Evolutionary conservation across 208 protist species (phyloP).

Genomic region (Leishmania tropica): DNA sequence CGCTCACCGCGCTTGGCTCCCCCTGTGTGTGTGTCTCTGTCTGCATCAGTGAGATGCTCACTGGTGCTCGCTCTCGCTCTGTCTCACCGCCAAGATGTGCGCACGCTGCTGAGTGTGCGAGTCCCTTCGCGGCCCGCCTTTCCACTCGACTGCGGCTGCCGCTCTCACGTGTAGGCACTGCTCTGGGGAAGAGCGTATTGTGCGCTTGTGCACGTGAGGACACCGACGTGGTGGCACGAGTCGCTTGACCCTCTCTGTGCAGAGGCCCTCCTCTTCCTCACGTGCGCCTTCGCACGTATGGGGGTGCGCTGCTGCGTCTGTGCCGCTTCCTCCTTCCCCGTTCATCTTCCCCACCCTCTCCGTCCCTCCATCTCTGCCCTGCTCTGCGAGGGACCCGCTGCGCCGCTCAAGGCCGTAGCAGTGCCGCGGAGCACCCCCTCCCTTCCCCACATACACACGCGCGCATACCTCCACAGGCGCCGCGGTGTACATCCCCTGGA

Average conservation of each 20-base stretch:
- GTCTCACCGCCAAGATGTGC: not conserved
- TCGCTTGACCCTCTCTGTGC: not conserved
- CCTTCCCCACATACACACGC: not conserved
- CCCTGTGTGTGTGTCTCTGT: not conserved
- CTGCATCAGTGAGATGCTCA: not conserved
- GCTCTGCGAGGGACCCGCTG: conserved; percentile 1
- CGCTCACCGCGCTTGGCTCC: not conserved
- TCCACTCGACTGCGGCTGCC: not conserved
- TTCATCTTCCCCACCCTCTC: not conserved
- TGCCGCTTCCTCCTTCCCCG: not conserved
- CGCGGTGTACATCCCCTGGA: not conserved
- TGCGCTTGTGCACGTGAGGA: not conserved
- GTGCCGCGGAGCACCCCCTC: not conserved
- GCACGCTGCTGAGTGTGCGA: not conserved
- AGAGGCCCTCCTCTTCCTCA: not conserved
- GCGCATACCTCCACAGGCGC: not conserved
- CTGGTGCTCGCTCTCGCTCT: not conserved
- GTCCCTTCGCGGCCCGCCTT: not conserved
- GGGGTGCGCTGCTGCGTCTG: not conserved
- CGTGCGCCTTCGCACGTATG: not conserved
- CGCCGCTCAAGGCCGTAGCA: not conserved
- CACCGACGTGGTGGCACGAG: not conserved
- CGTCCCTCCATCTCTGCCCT: not conserved
- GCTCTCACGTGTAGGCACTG: not conserved
- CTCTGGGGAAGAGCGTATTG: not conserved